Evolutionary conservation across 257 asterid species (phyloP).

Genomic region (Solanum megistacrolobum): DNA sequence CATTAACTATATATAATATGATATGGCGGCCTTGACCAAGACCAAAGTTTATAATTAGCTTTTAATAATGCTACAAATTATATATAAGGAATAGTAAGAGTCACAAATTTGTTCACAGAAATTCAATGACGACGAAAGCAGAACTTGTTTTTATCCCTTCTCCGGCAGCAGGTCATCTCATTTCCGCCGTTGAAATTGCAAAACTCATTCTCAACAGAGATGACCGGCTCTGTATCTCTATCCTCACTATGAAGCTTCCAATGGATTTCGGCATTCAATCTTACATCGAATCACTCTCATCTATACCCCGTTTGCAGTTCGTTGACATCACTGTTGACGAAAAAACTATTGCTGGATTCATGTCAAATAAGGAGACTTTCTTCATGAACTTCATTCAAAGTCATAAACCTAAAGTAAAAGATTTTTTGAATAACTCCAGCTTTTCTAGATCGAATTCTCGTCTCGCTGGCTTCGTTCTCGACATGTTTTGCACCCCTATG

Average conservation of each 20-base stretch:
- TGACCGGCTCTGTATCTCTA: not conserved
- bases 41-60: not conserved
- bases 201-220: not conserved
- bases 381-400: not conserved
- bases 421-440: not conserved
- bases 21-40: not conserved
- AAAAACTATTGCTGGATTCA: not conserved
- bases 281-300: not conserved
- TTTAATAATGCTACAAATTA: not conserved
- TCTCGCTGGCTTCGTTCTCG: slow-evolving; percentile 18
- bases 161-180: slow-evolving; percentile 13
- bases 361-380: not conserved
- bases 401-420: not conserved
- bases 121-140: not conserved
- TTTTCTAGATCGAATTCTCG: not conserved
- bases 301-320: not conserved
- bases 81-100: too few relatives aligned
- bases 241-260: slow-evolving; percentile 11
- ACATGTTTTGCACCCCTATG: slow-evolving; percentile 27
- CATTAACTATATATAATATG: too few relatives aligned
- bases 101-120: too few relatives aligned
- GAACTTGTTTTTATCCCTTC: slow-evolving; percentile 17
- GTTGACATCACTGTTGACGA: not conserved
- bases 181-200: slow-evolving; percentile 11
- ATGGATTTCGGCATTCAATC: not conserved